Base-by-base conservation (phyloP, 331 rosid species). In the Rosa hybrid region DNA sequence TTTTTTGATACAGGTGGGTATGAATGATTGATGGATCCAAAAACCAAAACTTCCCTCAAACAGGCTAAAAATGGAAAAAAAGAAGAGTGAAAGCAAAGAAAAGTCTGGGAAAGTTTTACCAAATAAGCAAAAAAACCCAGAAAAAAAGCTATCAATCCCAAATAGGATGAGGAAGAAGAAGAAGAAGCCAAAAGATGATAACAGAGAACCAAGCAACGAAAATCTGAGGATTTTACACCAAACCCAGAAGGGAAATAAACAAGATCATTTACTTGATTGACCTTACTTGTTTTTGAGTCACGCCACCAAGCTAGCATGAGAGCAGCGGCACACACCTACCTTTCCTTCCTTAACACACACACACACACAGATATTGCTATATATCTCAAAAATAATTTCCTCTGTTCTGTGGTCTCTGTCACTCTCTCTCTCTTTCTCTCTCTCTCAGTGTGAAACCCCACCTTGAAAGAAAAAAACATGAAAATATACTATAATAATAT, bases 391-490 rank as follows among this genome's bases (percentile, higher is more conserved):
- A 21, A 21, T 3, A n/a, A 65, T 54, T 48, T 64, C 21, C 38
- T 42, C 65, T 23, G 30, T 27, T 2, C 10, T 56, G 12, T 21
- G 65, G 65, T 18, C 49, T 1, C 34, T 21, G 16, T 21, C 62
- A 54, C 30, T 39, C 39, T 34, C 0, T 34, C 39, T 0, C 39
- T 34, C 39, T 34, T 4, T 34, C 39, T 34, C 39, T 34, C 34
- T 74, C 13, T 45, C 34, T 8, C 44, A 4, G 1, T 42, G 12
- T 9, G 2, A 16, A 42, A 72, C 84, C 86, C 83, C 86, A 78
- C 90, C 84, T 64, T 78, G 54, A 62, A 75, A 77, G 83, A 81
- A 86, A 34, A 34, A 62, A 76, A 81, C 72, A 65, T 76, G 77
- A 16, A 8, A 41, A 7, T 4, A 13, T 34, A 50, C 42, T 42